These are phyloP conservation scores for Pseudopithomyces chartarum DNA, from an alignment of 2,329 filamentous ascomycete species.

Conservation along the genomic window DNA sequence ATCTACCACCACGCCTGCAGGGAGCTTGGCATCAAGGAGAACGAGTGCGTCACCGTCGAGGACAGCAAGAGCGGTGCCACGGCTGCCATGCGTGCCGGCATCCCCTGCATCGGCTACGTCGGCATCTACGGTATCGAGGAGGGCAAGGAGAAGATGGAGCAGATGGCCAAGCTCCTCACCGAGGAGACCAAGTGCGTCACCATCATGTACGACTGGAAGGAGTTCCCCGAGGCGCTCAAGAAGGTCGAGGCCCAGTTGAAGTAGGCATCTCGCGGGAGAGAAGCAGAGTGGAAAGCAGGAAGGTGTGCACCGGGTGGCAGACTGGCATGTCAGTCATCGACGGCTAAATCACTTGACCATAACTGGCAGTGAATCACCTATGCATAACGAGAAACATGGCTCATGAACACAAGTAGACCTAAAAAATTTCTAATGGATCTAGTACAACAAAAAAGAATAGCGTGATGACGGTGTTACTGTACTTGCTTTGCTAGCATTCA, in stretches of 20 bases:
- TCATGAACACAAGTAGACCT: background rate
- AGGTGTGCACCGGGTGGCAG: background rate
- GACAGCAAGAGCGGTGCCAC: conserved; percentile 86
- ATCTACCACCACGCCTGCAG: conserved; percentile 82
- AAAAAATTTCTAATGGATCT: background rate
- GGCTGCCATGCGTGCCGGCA: conserved; percentile 76
- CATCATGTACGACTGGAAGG: conserved; percentile 59
- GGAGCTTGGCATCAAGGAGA: conserved; percentile 70
- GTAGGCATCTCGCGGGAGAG: conserved; percentile 11
- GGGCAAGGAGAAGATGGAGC: conserved; percentile 48
- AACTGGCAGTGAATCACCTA: background rate
- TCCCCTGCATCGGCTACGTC: conserved; percentile 83
- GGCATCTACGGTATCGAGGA: conserved; percentile 62
- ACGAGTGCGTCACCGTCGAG: conserved; percentile 80
- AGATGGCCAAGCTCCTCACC: conserved; percentile 56
- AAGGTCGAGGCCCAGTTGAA: conserved; percentile 51
- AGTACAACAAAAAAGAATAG: background rate
- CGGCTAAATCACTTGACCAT: background rate
- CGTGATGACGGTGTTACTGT: background rate
- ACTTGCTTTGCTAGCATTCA: no score
- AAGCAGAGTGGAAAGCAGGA: background rate
- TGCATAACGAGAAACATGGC: conserved; percentile 3
- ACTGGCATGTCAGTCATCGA: background rate
- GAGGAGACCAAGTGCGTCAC: conserved; percentile 54
- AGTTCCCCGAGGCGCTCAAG: conserved; percentile 56